A percentile compares a stretch with the other conserved stretches of the same genome.
Evolutionary conservation across 441 rosid genomes (phyloP).

Genomic region (Pelargonium australe): DNA sequence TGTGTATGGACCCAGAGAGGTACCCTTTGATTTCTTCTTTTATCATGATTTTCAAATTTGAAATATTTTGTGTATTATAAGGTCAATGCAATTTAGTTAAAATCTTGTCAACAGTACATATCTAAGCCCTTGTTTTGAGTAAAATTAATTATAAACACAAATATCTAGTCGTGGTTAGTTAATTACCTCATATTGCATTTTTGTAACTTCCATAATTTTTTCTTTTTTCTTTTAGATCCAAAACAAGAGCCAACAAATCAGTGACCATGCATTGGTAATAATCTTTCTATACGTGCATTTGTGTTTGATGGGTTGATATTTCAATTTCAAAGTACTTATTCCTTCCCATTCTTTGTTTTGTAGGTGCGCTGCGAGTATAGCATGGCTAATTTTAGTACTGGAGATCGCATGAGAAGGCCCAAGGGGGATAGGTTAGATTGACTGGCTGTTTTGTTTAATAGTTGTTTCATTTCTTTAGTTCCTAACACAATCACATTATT

Average conservation of each 20-base stretch:
- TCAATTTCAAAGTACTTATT: neutral
- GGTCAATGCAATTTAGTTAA: neutral
- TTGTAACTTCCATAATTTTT: neutral
- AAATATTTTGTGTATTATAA: neutral
- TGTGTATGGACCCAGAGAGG: conserved; percentile 94
- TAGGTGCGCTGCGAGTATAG: conserved; percentile 91
- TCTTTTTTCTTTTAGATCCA: conserved; percentile 44
- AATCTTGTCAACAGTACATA: too few relatives aligned
- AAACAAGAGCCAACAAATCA: conserved; percentile 61
- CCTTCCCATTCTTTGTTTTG: neutral
- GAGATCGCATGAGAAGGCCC: conserved; percentile 81
- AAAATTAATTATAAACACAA: neutral
- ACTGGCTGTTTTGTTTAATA: neutral
- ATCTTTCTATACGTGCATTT: neutral
- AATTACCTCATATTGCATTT: neutral
- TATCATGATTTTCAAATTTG: neutral
- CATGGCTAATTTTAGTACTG: conserved; percentile 93
- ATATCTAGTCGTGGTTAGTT: neutral
- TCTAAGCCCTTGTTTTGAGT: neutral
- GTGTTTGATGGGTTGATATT: neutral
- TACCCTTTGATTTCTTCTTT: conserved; percentile 13
- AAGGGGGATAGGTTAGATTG: conserved; percentile 64
- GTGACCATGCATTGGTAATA: conserved; percentile 66
- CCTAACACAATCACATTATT: neutral
- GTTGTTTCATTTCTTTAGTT: neutral